Base-by-base conservation (phyloP, 129 eudicot genomes). In the Saposhnikovia divaricata region DNA sequence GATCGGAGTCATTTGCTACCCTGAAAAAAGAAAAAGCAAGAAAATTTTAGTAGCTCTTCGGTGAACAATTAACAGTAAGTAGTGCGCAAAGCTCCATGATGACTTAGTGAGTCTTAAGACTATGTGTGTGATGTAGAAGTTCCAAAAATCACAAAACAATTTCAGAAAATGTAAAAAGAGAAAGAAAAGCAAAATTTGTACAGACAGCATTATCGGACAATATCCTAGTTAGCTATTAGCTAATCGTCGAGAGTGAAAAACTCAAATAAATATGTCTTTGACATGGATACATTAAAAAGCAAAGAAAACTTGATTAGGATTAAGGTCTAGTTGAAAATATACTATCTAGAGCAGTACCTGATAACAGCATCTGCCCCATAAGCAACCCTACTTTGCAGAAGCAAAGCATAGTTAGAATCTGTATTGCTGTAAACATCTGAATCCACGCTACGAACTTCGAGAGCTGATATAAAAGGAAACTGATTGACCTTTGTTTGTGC, bases 391-490 rank as follows among this genome's bases (percentile, higher is more conserved):
- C 28, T 43, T 27, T 72, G n/a, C 83, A 79, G 18, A 59, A 80
- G 13, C 85, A 91, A 79, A 4, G 96, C 91, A 40, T 75, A 79
- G 21, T 77, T 46, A 5, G 38, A 0, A 70, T 63, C 90, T 1
- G 89, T 55, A 19, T 83, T 12, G 57, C 3, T 77, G 80, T 91
- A 89, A 76, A 87, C 75, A 70, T 28, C 74, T 12, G 86, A 51
- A 25, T 82, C 86, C 61, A 87, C 55, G 27, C 89, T 77, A 25
- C 88, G 91, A 4, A 91, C 86, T 80, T 85, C 87, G 59, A 91
- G 81, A 0, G 91, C 80, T 5, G 96, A 91, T 27, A 89, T 87
- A 76, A 89, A 91, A 7, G 96, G 96, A 47, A 87, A 80, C 69
- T 87, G 87, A 19, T 69, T 68, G 0, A 82, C 81, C 45, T 79